Evolutionary conservation across 75 land plant genomes (phyloP).

Genomic region (Pinus albicaulis): DNA sequence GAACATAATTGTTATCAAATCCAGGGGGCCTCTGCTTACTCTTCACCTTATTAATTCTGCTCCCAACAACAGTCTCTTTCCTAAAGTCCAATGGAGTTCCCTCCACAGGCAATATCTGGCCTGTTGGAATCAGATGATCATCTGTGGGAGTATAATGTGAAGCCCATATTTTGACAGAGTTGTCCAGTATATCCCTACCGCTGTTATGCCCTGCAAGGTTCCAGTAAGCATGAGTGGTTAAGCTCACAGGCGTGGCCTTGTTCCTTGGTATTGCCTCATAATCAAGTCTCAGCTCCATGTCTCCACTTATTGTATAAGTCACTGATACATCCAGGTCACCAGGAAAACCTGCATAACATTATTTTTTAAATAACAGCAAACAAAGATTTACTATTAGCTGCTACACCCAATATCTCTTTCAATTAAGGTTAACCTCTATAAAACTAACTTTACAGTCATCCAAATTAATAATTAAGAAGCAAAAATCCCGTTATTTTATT

Average conservation of each 20-base stretch:
- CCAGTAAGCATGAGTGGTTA: slow-evolving; percentile 77
- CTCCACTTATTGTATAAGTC: slow-evolving; percentile 32
- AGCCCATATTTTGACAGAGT: slow-evolving; percentile 42
- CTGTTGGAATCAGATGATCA: slow-evolving; percentile 60
- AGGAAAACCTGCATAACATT: slow-evolving; percentile 50
- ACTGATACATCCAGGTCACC: slow-evolving; percentile 49
- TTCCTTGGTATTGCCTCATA: slow-evolving; percentile 52
- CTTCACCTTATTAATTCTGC: slow-evolving; percentile 23
- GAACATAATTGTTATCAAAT: slow-evolving; percentile 71
- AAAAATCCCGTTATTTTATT: too few species aligned
- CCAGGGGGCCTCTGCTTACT: slow-evolving; percentile 25
- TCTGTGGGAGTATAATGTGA: slow-evolving; percentile 57
- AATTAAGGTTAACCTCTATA: too few species aligned
- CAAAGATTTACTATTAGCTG: too few species aligned
- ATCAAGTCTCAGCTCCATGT: slow-evolving; percentile 24
- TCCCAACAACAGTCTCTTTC: slow-evolving; percentile 21
- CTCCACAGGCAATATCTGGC: slow-evolving; percentile 29
- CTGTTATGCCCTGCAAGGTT: slow-evolving; percentile 70
- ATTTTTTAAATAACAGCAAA: too few species aligned
- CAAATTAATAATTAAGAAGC: too few species aligned
- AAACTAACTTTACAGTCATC: too few species aligned
- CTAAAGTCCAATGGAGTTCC: slow-evolving; percentile 72
- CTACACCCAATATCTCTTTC: too few species aligned
- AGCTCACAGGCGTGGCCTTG: slow-evolving; percentile 70
- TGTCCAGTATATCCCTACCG: slow-evolving; percentile 47